Evolutionary conservation across 257 asterid genomes (phyloP).

Genomic region (Solanum appendiculatum): DNA sequence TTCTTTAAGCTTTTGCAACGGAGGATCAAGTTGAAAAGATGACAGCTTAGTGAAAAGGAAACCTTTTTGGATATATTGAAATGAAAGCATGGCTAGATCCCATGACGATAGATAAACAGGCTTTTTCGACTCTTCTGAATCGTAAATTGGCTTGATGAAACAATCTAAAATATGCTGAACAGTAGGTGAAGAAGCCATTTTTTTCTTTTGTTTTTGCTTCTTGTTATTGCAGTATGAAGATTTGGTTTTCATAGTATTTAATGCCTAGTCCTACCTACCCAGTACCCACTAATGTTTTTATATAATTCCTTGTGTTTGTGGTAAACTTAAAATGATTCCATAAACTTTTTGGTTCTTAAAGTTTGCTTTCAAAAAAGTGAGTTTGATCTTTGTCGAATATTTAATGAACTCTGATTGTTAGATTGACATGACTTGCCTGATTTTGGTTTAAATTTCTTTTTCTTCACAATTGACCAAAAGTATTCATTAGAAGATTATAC

Average conservation of each 20-base stretch:
- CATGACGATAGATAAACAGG: conserved; percentile 13
- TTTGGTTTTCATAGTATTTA: not conserved
- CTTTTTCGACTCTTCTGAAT: conserved; percentile 3
- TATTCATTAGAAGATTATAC: conserved; percentile 26
- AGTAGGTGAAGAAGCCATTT: not conserved
- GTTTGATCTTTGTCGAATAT: too few species aligned
- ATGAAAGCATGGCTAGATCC: conserved; percentile 16
- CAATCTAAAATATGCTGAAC: conserved; percentile 16
- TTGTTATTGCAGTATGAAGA: not conserved
- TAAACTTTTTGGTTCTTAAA: too few species aligned
- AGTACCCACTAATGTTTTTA: too few species aligned
- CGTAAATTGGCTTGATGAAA: conserved; percentile 16
- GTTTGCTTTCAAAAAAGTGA: too few species aligned
- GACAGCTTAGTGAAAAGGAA: conserved; percentile 20
- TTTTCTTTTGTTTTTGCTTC: not conserved
- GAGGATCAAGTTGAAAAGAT: not conserved
- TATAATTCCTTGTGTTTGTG: too few species aligned
- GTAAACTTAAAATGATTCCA: too few species aligned
- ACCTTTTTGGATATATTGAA: conserved; percentile 24
- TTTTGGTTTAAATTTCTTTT: too few species aligned
- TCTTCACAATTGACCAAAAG: too few species aligned
- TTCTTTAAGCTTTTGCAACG: conserved; percentile 8
- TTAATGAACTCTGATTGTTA: too few species aligned
- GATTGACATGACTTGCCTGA: too few species aligned
- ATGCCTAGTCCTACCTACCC: not conserved